Base-by-base conservation (phyloP, 1,284 basidiomycete genomes). In the Lentinus polychrous region DNA sequence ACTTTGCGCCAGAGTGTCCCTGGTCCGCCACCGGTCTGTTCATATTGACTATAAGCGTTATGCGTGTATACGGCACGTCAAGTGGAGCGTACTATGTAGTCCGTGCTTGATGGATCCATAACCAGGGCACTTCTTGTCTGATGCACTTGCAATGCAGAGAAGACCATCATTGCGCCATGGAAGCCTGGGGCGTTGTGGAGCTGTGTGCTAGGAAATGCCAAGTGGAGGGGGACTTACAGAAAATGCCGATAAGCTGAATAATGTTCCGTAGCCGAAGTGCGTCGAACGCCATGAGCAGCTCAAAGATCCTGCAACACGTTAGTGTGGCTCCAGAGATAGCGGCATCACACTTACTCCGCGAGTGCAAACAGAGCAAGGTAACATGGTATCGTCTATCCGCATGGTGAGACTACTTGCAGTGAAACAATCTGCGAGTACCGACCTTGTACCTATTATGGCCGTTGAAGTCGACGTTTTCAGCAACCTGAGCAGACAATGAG, bases 321-420 rank as follows among this genome's bases (percentile, higher is more conserved):
- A 45, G 34, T 20, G 6, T 5, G 15, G 10, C 5, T 34, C 10
- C 5, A 7, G 3, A 22, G 31, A 14, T 5, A 12, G n/a, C 12
- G 17, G 11, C 4, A 15, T 14, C 3, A 11, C 8, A 62, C 75
- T 47, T 62, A 86, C 87, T 87, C 86, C 49, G 83, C 86, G n/a
- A 91, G 70, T 33, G 81, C 79, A 64, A 89, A 91, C 11, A 91
- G 71, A 2, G 85, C 85, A 8, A 91, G 76, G 63, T 89, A 91
- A 63, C 88, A 90, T 54, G 88, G 81, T 52, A 91, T 64, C n/a
- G 88, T 91, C 84, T 90, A 46, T 40, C 49, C 5, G 27, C 50
- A 34, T 34, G 43, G 14, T 5, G 35, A 37, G 7, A n/a, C 18
- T 37, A 14, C n/a, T 14, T 10, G 10, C 18, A 5, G 14, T n/a